Evolutionary conservation across 208 protist genomes (phyloP).

Genomic region (Angomonas desouzai): DNA sequence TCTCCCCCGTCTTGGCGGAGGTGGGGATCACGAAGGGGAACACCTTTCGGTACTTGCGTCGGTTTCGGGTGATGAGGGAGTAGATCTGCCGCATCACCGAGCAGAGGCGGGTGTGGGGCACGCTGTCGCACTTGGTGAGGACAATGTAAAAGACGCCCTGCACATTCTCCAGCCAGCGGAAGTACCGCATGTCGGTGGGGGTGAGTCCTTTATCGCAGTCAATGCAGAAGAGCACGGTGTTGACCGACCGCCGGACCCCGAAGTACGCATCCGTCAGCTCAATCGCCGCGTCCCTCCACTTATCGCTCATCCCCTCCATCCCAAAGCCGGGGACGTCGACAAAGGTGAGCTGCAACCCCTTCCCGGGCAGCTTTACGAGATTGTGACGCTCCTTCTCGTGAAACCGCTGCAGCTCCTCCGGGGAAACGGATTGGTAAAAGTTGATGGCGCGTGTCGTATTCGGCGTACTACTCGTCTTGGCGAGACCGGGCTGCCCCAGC

Average conservation of each 20-base stretch:
- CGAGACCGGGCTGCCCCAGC: constrained; percentile 59
- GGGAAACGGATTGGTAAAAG: constrained; percentile 87
- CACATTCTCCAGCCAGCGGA: constrained; percentile 86
- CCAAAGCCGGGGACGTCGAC: constrained; percentile 90
- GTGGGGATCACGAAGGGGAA: constrained; percentile 84
- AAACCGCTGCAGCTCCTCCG: constrained; percentile 73
- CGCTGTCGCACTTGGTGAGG: constrained; percentile 88
- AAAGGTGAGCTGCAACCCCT: constrained; percentile 86
- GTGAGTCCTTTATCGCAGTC: constrained; percentile 83
- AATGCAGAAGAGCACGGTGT: constrained; percentile 89
- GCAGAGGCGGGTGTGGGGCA: constrained; percentile 82
- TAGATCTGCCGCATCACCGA: constrained; percentile 89
- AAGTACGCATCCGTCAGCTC: constrained; percentile 87
- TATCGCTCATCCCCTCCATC: constrained; percentile 86
- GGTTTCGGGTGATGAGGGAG: constrained; percentile 76
- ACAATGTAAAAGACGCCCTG: constrained; percentile 87
- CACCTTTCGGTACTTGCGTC: constrained; percentile 81
- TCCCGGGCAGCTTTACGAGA: constrained; percentile 82
- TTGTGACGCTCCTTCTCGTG: constrained; percentile 62
- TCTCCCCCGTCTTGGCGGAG: constrained; percentile 76
- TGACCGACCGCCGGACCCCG: constrained; percentile 87
- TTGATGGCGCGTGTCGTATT: constrained; percentile 81
- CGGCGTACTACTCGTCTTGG: constrained; percentile 83
- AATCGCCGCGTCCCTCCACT: constrained; percentile 84
- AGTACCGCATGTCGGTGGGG: constrained; percentile 86